phyloP scores from a whole-genome alignment of 140 eudicot species.

The Ambrosia hybrid region DNA sequence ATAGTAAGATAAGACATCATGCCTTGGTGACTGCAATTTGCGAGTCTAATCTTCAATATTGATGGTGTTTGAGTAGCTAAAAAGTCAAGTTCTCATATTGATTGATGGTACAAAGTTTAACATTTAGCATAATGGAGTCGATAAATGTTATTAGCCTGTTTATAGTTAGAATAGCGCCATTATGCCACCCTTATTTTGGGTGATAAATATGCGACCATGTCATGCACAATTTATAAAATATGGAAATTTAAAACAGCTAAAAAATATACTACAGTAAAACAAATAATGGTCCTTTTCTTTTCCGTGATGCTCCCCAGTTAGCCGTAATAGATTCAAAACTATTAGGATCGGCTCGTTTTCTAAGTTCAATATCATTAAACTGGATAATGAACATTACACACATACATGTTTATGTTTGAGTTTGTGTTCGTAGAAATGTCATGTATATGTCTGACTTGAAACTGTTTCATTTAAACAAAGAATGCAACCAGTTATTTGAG shows the following conservation, averaged over 20 bases:
- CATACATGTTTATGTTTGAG: background rate
- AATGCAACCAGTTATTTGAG: background rate
- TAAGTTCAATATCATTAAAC: constrained; percentile 4
- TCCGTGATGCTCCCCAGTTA: background rate
- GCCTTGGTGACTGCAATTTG: too few species aligned
- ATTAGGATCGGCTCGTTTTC: background rate
- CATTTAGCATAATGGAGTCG: too few species aligned
- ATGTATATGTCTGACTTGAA: background rate
- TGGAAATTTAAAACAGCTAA: too few species aligned
- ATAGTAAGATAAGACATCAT: background rate
- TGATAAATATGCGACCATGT: too few species aligned
- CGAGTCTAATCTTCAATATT: too few species aligned
- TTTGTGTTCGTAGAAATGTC: background rate
- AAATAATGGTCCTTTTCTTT: background rate
- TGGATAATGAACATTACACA: background rate
- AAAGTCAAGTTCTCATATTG: too few species aligned
- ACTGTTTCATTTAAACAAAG: background rate
- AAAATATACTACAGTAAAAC: background rate
- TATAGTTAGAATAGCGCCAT: too few species aligned
- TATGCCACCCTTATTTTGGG: too few species aligned
- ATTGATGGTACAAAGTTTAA: too few species aligned
- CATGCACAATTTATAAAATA: too few species aligned
- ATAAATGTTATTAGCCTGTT: too few species aligned
- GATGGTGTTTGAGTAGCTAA: too few species aligned
- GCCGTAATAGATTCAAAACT: background rate